A percentile compares a stretch with the other conserved stretches of the same genome.
Evolutionary conservation across 2,329 filamentous ascomycete species (phyloP).

Genomic region (Venturia effusa): DNA sequence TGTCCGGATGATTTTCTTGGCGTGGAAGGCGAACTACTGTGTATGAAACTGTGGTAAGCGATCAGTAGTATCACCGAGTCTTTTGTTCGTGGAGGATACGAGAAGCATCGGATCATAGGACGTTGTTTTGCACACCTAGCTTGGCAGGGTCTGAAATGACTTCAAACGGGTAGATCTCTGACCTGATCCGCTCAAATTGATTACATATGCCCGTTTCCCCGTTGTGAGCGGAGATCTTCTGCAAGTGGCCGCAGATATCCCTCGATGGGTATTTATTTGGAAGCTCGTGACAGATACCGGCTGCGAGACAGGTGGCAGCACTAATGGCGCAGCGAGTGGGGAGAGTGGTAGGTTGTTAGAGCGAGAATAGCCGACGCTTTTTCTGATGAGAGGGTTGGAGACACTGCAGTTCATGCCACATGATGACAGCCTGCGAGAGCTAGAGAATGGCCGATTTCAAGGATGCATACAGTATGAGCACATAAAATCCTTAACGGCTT

Average conservation of each 20-base stretch:
- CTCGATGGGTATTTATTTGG: not conserved
- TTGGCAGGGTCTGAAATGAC: not conserved
- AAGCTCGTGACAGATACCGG: not conserved
- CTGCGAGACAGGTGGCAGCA: not conserved
- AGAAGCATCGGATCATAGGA: not conserved
- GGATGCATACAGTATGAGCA: not conserved
- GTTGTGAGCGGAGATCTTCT: not conserved
- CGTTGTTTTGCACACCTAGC: not conserved
- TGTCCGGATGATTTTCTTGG: not conserved
- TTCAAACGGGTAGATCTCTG: not conserved
- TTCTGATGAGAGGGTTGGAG: not conserved
- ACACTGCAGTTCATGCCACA: not conserved
- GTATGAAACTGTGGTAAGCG: not conserved
- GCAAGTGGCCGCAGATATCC: not conserved
- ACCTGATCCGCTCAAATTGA: not conserved
- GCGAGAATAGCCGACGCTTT: not conserved
- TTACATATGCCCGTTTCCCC: not conserved
- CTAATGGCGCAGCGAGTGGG: not conserved
- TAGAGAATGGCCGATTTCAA: not conserved
- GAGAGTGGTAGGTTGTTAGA: not conserved
- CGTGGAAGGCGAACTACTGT: not conserved
- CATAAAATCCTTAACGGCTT: not conserved
- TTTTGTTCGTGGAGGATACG: not conserved
- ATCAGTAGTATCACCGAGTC: not conserved
- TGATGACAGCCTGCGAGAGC: not conserved